Conservation (phyloP, 2,329 filamentous ascomycete species). For the Nothomitra cinnamomea region DNA sequence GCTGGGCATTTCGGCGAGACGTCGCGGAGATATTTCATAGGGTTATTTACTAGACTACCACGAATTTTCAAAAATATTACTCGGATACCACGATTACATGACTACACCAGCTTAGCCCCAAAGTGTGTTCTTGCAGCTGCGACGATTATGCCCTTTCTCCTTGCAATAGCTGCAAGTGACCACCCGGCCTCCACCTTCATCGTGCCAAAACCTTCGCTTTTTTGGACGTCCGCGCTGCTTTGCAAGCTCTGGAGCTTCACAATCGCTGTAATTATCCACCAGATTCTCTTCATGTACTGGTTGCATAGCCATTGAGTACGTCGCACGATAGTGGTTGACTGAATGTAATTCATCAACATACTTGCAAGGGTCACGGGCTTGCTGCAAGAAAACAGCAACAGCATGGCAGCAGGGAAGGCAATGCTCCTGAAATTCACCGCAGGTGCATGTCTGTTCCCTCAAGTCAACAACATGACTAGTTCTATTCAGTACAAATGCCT, state of each 20-base stretch:
- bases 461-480: not conserved
- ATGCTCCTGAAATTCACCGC: not conserved
- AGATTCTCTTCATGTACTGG: not conserved
- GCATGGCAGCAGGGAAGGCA: not conserved
- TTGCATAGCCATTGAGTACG: not conserved
- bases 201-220: not conserved
- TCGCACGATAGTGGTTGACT: not conserved
- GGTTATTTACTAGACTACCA: too few species aligned
- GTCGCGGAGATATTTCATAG: too few species aligned
- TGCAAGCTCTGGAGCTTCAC: not conserved
- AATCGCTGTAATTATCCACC: not conserved
- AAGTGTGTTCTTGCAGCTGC: not conserved
- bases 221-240: not conserved
- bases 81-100: too few species aligned
- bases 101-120: not conserved
- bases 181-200: not conserved
- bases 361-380: not conserved
- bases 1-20: too few species aligned
- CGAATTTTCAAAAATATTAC: too few species aligned
- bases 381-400: not conserved
- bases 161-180: not conserved
- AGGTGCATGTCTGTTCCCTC: not conserved
- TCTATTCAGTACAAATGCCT: not conserved
- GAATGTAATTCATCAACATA: not conserved
- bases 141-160: not conserved